Conservation (phyloP, 208 protist species). For the Trypanosoma grayi region DNA sequence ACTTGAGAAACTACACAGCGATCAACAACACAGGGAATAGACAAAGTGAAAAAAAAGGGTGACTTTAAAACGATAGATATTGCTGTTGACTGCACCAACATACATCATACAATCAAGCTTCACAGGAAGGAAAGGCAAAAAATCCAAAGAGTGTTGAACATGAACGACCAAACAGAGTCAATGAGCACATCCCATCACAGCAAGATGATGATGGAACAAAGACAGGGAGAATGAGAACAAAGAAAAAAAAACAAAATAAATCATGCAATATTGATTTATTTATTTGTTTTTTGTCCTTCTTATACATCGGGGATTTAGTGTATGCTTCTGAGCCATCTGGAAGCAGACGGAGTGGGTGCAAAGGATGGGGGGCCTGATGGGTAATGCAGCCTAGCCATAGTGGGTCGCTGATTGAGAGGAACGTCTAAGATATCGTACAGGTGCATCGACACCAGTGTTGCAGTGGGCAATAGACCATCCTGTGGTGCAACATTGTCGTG, state of each 20-base stretch:
- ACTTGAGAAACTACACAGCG: constrained; percentile 25
- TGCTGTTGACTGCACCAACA: neutral
- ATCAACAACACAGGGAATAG: neutral
- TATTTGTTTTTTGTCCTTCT: constrained; percentile 8
- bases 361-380: constrained; percentile 17
- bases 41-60: constrained; percentile 7
- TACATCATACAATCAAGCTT: neutral
- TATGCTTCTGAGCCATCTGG: constrained; percentile 8
- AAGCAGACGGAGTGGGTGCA: constrained; percentile 16
- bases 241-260: neutral
- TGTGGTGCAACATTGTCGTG: neutral
- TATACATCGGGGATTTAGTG: constrained; percentile 6
- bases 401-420: constrained; percentile 1
- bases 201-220: too few relatives aligned
- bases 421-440: neutral
- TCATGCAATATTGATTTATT: neutral
- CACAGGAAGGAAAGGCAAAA: neutral
- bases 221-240: neutral
- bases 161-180: neutral
- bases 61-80: neutral
- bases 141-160: neutral
- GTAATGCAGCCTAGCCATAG: neutral
- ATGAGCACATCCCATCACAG: neutral
- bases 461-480: neutral
- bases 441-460: neutral